Base-by-base conservation (phyloP, 495 filamentous ascomycete species). In the Aspergillus bertholletiae region DNA sequence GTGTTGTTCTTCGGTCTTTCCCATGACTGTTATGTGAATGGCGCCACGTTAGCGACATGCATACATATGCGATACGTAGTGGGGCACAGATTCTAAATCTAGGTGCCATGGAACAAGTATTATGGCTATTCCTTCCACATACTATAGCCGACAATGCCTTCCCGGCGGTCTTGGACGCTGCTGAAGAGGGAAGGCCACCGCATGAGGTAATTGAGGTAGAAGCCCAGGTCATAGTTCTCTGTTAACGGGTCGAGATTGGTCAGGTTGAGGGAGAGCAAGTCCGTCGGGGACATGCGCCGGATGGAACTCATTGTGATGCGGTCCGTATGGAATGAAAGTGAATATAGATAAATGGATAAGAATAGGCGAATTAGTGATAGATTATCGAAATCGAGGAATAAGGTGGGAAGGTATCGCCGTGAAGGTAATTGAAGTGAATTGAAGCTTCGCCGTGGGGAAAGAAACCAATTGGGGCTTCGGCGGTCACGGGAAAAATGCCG, bases 141-240 rank as follows among this genome's bases (percentile, higher is more conserved):
- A 96, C 94, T 95, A 67, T 97, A 98, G 23, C 87, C 94, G 45
- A 95, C 89, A 28, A 97, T 89, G 54, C 90, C 87, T 5, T 90
- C 92, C 37, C 82, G 74, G 39, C 81, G 80, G 49, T 90, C 88
- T 66, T 96, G 88, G 43, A 95, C 88, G 17, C 90, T 86, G 59
- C 84, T 89, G 73, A 96, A 97, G 22, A 97, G 83, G 2, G 90
- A 86, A 0, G 94, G 94, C 94, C 94, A 98, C 73, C 88, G 89
- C 48, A 88, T 90, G 11, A 96, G 81, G 71, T 98, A 97, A 51
- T 93, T 88, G 34, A 96, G 80, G 75, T 98, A 98, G 78, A 97
- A 98, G 54, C 85, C 82, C 53, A 96, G 80, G 68, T 93, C 89
- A 73, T 97, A 98, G 58, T 94, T 98, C 72, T 98, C 94, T 18